These are phyloP conservation scores for Ustulina deusta DNA, from an alignment of 2,329 filamentous ascomycete species.

Conservation along the genomic window DNA sequence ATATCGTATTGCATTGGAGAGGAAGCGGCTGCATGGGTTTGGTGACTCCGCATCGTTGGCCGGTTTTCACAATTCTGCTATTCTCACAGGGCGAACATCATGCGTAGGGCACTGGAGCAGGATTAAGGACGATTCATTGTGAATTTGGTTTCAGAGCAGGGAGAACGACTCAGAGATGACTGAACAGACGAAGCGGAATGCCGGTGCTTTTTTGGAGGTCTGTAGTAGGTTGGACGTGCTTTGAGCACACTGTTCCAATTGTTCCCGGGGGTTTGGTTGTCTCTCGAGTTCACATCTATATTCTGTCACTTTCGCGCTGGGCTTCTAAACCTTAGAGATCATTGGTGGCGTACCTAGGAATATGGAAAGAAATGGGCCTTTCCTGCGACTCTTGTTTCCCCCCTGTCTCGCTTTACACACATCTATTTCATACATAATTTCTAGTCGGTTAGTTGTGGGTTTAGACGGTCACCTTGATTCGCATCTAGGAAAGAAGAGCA, in stretches of 20 bases:
- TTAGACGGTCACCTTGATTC: conserved; percentile 39
- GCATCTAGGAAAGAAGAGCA: conserved; percentile 38
- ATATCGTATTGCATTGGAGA: conserved; percentile 40
- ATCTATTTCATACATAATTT: conserved; percentile 32
- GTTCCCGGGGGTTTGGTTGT: neutral
- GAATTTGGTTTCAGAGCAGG: conserved; percentile 20
- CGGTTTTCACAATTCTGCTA: conserved; percentile 32
- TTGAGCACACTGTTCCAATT: conserved; percentile 8
- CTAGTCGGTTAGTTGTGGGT: conserved; percentile 30
- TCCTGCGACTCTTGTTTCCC: conserved; percentile 8
- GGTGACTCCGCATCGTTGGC: conserved; percentile 36
- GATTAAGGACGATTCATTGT: conserved; percentile 26
- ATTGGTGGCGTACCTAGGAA: conserved; percentile 34
- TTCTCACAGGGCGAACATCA: conserved; percentile 26
- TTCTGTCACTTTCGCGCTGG: conserved; percentile 7
- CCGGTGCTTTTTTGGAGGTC: conserved; percentile 10
- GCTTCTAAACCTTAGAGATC: conserved; percentile 27
- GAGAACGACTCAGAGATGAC: conserved; percentile 13
- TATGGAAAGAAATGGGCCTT: conserved; percentile 28
- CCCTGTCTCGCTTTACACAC: conserved; percentile 4
- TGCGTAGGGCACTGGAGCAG: conserved; percentile 20
- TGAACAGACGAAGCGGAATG: conserved; percentile 13
- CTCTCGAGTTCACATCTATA: conserved; percentile 10
- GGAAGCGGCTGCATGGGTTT: conserved; percentile 37
- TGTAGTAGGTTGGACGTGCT: conserved; percentile 9